Base-by-base conservation (phyloP, 331 rosid species). In the Acacia pycnantha region DNA sequence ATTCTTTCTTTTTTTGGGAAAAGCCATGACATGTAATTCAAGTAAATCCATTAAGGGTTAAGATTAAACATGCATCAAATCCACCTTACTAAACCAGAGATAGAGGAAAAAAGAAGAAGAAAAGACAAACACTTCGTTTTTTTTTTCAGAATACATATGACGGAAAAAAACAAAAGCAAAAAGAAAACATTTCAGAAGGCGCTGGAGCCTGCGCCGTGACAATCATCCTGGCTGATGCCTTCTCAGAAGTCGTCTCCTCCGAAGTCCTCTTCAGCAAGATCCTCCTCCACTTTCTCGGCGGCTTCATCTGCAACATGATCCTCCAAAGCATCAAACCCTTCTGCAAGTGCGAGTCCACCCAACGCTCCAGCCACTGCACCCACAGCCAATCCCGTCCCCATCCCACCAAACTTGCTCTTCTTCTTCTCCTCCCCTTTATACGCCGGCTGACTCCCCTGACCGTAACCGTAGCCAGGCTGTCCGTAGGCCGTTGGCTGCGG, bases 371-470 rank as follows among this genome's bases (percentile, higher is more conserved):
- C 97, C 2, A 83, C 92, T 3, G 98, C 97, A 0, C 98, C 98
- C 81, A 93, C 91, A 64, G 97, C 97, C 90, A 93, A 74, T 84
- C 98, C 97, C 1, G 98, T 81, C 59, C 98, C 98, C 94, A 95
- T 89, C 14, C 98, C 94, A 2, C 96, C 98, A 74, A 83, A 93
- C 87, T 93, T 91, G 53, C 93, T 88, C 76, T 91, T 91, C 37
- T 33, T 33, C 79, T 89, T 82, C 85, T 90, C 90, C 78, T 65
- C 87, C 6, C 43, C 70, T 2, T 8, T 82, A 26, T 78, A 22
- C 40, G 74, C 90, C 19, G 81, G 37, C 74, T 75, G 58, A 22
- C 33, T 29, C 9, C 81, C 48, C 72, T 75, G 58, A 43, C 37
- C 5, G 37, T 33, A 33, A 31, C 33, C 54, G 1, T 41, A 41